A percentile compares a stretch with the other conserved stretches of the same genome.
phyloP scores from a whole-genome alignment of 345 rosid genomes.

The Moricandia arvensis region DNA sequence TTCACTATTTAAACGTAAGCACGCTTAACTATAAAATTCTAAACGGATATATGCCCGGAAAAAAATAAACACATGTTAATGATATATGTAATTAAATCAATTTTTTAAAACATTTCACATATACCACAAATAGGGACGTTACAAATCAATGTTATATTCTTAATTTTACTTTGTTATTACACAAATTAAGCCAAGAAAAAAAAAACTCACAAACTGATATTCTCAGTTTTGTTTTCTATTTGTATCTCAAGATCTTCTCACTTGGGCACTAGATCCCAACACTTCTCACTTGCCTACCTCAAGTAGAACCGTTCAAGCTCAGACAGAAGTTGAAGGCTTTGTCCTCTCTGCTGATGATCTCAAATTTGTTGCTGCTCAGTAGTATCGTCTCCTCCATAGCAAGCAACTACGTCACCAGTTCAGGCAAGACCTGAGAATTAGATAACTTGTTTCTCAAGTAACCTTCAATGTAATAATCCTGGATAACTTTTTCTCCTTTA shows the following conservation, averaged over 20 bases:
- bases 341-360: conserved; percentile 41
- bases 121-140: too few relatives aligned
- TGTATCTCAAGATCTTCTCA: conserved; percentile 44
- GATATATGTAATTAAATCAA: too few relatives aligned
- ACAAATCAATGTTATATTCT: too few relatives aligned
- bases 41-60: too few relatives aligned
- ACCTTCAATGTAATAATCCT: neutral
- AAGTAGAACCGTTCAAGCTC: conserved; percentile 35
- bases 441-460: neutral
- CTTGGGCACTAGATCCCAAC: conserved; percentile 55
- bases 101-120: too few relatives aligned
- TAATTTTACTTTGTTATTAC: too few relatives aligned
- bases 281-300: conserved; percentile 39
- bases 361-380: conserved; percentile 37
- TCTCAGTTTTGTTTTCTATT: too few relatives aligned
- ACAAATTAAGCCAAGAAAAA: too few relatives aligned
- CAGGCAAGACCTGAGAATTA: neutral
- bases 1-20: too few relatives aligned
- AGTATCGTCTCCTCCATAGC: conserved; percentile 41
- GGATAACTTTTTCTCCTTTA: neutral
- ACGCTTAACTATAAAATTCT: too few relatives aligned
- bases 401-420: conserved; percentile 40
- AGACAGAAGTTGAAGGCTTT: conserved; percentile 45
- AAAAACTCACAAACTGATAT: too few relatives aligned
- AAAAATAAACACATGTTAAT: too few relatives aligned